Evolutionary conservation across 139 green algal genomes (phyloP).

Genomic region (Chlamydomonas incerta): DNA sequence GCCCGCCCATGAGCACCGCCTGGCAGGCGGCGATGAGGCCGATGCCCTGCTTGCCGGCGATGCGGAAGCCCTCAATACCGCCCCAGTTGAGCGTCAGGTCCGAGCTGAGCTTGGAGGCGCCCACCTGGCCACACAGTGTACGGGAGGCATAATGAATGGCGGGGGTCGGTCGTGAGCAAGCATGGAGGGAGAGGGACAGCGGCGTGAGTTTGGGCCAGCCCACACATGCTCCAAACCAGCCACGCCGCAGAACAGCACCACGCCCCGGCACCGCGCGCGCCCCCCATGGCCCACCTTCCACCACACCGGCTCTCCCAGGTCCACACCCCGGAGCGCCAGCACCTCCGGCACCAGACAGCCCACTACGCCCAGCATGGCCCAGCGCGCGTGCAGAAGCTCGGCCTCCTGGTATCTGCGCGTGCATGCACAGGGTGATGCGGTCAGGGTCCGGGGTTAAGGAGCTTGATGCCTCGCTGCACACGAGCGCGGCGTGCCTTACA

Average conservation of each 20-base stretch:
- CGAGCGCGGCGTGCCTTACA: no score
- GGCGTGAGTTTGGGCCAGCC: no score
- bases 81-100: slow-evolving; percentile 72
- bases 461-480: no score
- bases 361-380: slow-evolving; percentile 77
- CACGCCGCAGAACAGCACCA: no score
- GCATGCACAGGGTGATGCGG: neutral
- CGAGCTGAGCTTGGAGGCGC: slow-evolving; percentile 65
- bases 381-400: slow-evolving; percentile 72
- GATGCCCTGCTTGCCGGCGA: slow-evolving; percentile 79
- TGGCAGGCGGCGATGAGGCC: slow-evolving; percentile 74
- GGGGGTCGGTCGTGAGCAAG: no score
- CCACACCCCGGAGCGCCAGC: slow-evolving; percentile 52
- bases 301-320: slow-evolving; percentile 66
- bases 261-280: no score
- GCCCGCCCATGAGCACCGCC: slow-evolving; percentile 73
- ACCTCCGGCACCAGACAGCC: slow-evolving; percentile 67
- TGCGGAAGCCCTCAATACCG: slow-evolving; percentile 73
- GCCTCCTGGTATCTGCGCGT: slow-evolving; percentile 55
- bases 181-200: no score
- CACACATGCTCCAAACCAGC: no score
- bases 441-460: no score
- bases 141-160: no score
- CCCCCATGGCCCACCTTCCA: slow-evolving; percentile 67
- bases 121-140: no score